Conservation (phyloP, 106 monocot species). For the Chionographis japonica region DNA sequence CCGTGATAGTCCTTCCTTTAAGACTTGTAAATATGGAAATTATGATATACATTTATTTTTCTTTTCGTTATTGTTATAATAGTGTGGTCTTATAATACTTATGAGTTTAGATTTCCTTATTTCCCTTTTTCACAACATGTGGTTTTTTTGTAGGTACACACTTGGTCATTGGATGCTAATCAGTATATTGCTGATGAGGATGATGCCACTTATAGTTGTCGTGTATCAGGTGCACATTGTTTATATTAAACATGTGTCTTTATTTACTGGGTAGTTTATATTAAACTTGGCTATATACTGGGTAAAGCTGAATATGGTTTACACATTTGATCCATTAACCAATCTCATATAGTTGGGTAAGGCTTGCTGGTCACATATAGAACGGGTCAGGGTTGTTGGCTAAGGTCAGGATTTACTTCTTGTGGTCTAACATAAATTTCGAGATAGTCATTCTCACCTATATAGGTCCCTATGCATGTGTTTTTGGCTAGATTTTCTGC, state of each 20-base stretch:
- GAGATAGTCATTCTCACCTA: too few species aligned
- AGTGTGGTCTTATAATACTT: background rate
- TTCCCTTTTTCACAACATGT: background rate
- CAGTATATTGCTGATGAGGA: slow-evolving; percentile 93
- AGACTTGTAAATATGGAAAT: too few species aligned
- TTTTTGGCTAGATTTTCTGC: too few species aligned
- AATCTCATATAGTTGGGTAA: too few species aligned
- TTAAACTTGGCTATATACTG: too few species aligned
- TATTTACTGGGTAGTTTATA: background rate
- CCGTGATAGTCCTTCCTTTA: too few species aligned
- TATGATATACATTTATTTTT: too few species aligned
- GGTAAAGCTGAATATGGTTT: background rate
- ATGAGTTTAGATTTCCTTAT: background rate
- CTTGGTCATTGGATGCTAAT: slow-evolving; percentile 85
- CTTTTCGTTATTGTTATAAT: background rate
- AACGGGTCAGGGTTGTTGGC: too few species aligned
- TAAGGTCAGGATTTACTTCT: too few species aligned
- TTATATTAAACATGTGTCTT: background rate
- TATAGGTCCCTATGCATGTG: too few species aligned
- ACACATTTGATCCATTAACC: background rate
- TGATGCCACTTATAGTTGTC: slow-evolving; percentile 90
- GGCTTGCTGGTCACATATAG: too few species aligned
- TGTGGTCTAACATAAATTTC: too few species aligned
- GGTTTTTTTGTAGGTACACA: slow-evolving; percentile 48
- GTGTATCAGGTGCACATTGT: slow-evolving; percentile 70